These are phyloP conservation scores for Cucumis hystrix DNA, from an alignment of 306 rosid genomes.

Conservation along the genomic window DNA sequence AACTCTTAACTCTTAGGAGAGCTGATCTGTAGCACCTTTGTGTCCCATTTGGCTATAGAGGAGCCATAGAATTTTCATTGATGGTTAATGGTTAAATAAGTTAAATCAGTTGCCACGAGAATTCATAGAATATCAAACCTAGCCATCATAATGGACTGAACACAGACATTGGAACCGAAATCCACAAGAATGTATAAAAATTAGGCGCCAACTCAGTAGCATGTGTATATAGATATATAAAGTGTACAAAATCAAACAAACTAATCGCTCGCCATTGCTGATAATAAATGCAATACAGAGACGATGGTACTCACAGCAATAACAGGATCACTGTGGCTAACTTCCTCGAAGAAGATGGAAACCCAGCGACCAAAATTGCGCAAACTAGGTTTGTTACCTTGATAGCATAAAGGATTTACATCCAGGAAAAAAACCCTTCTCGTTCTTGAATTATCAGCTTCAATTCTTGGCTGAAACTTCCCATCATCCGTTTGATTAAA, in stretches of 20 bases:
- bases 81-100: not conserved
- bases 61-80: not conserved
- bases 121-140: not conserved
- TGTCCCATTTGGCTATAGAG: not conserved
- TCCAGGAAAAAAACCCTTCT: conserved; percentile 70
- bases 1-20: not conserved
- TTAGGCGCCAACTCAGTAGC: not conserved
- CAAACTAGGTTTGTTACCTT: conserved; percentile 57
- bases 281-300: not conserved
- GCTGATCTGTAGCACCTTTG: not conserved
- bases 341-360: conserved; percentile 48
- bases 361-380: conserved; percentile 57
- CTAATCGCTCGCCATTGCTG: not conserved
- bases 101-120: not conserved
- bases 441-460: conserved; percentile 16
- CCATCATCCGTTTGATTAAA: conserved; percentile 21
- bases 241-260: not conserved
- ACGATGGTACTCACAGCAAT: conserved; percentile 38
- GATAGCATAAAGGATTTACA: conserved; percentile 71
- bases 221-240: not conserved
- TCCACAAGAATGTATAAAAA: not conserved
- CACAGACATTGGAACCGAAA: not conserved
- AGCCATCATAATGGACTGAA: not conserved
- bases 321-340: conserved; percentile 55
- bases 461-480: conserved; percentile 6